Conservation (phyloP, 164 flowering plant species). For the Umbilicus rupestris region DNA sequence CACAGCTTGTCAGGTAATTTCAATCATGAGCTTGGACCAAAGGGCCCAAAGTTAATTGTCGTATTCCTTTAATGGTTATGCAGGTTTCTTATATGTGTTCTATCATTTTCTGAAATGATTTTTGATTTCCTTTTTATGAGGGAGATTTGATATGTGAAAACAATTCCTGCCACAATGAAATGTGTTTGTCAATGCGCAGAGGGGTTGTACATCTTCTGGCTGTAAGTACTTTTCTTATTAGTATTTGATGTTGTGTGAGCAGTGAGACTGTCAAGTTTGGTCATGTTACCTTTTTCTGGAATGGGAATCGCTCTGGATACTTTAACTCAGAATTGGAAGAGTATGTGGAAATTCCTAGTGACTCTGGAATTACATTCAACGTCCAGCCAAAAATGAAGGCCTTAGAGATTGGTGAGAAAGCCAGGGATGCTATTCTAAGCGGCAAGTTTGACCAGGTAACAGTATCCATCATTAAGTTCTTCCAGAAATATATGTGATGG, state of each 20-base stretch:
- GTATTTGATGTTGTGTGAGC: constrained; percentile 11
- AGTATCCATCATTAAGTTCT: background rate
- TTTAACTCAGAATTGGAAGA: constrained; percentile 73
- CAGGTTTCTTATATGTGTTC: too few species aligned
- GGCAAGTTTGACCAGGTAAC: constrained; percentile 76
- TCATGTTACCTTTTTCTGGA: constrained; percentile 98
- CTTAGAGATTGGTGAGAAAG: constrained; percentile 77
- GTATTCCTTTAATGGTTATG: too few species aligned
- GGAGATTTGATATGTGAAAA: background rate
- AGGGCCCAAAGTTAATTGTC: too few species aligned
- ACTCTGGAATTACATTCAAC: constrained; percentile 78
- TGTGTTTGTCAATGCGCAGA: background rate
- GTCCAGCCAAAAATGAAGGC: constrained; percentile 94
- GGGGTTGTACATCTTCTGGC: background rate
- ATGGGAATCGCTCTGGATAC: constrained; percentile 92
- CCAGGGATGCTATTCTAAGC: constrained; percentile 87
- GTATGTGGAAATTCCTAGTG: constrained; percentile 95
- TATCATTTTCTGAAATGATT: background rate
- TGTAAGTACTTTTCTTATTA: background rate
- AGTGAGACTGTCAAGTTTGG: constrained; percentile 98
- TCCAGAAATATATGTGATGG: background rate
- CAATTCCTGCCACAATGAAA: background rate
- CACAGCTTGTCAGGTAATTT: too few species aligned
- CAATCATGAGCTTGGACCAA: too few species aligned
- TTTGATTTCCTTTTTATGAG: background rate